Evolutionary conservation across 495 filamentous ascomycete genomes (phyloP), one percentile per base, ranked within the genome.

Genomic region (Neurospora africana): DNA sequence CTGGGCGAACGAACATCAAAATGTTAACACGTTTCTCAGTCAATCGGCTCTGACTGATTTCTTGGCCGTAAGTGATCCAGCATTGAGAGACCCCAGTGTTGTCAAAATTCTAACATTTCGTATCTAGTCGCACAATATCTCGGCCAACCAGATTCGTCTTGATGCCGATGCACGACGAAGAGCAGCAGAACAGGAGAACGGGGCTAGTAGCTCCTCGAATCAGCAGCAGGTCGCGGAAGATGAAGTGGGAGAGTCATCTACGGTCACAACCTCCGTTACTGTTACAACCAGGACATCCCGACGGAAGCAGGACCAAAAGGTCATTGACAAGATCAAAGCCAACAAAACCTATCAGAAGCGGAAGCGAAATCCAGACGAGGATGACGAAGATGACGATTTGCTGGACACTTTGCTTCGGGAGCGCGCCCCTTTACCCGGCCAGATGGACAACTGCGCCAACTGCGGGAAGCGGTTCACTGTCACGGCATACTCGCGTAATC

Each of bases 381-480:
- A 83, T 11, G 83, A 86, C 19, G 82, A 84, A 69, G 83, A 87
- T 15, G 83, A 84, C 33, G 84, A 85, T n/a, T 72, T 83, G 73
- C 83, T 87, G 38, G 79, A 80, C 30, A 84, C 89, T 36, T 86
- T 90, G 65, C 83, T 90, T 79, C 83, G 90, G 72, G 84, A 89
- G 72, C 89, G 88, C 73, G 85, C 85, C n/a, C 91, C 90, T 44
- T 76, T 90, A 19, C 92, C 95, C 0, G 94, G 93, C 3, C 95
- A 99, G 80, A 87, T 93, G 73, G 92, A 90, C 36, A 95, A 97
- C 75, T 99, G 95, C 75, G 93, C 92, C 65, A 81, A 87, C 8
- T 99, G 95, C 78, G 85, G 88, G 30, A 95, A 93, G 76, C 90
- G 95, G 33, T 99, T 99, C 77, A 97, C 93, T 0, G 95, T 99